Evolutionary conservation across 176 grass and related monocot species (phyloP).

Genomic region (Eleusine indica): DNA sequence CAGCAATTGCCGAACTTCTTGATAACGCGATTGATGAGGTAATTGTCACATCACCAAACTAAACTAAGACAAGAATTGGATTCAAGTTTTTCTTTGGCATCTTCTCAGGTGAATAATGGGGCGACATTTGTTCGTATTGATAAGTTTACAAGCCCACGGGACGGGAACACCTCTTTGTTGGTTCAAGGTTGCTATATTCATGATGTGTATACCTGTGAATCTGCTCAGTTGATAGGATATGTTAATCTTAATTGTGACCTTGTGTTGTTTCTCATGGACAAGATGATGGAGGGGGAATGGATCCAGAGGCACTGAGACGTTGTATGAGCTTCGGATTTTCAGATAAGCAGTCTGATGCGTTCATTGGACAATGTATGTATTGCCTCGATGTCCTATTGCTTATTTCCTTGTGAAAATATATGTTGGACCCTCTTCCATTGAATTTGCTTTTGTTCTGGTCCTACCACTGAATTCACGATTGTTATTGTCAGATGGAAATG

Average conservation of each 20-base stretch:
- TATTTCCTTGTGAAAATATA: constrained; percentile 42
- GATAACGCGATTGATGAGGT: constrained; percentile 85
- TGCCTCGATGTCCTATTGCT: constrained; percentile 17
- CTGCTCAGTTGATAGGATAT: constrained; percentile 10
- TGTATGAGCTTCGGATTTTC: constrained; percentile 99
- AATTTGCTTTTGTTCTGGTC: constrained; percentile 46
- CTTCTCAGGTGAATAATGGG: constrained; percentile 65
- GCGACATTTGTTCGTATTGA: constrained; percentile 76
- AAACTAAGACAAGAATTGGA: constrained; percentile 13
- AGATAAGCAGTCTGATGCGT: constrained; percentile 86
- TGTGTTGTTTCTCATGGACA: constrained; percentile 41
- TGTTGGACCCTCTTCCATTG: constrained; percentile 26
- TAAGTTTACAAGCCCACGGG: constrained; percentile 60
- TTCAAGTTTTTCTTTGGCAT: constrained; percentile 33
- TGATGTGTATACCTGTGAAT: constrained; percentile 27
- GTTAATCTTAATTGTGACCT: constrained; percentile 28
- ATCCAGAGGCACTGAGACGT: constrained; percentile 67
- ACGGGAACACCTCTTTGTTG: constrained; percentile 63
- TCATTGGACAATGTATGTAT: constrained; percentile 99
- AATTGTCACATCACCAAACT: constrained; percentile 24
- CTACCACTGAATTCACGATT: constrained; percentile 36
- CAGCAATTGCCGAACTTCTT: constrained; percentile 80
- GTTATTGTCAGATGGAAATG: constrained; percentile 90
- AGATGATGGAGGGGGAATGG: constrained; percentile 99
- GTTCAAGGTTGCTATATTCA: constrained; percentile 69